Conservation (phyloP, 345 rosid genomes). For the Lepidium africanum region DNA sequence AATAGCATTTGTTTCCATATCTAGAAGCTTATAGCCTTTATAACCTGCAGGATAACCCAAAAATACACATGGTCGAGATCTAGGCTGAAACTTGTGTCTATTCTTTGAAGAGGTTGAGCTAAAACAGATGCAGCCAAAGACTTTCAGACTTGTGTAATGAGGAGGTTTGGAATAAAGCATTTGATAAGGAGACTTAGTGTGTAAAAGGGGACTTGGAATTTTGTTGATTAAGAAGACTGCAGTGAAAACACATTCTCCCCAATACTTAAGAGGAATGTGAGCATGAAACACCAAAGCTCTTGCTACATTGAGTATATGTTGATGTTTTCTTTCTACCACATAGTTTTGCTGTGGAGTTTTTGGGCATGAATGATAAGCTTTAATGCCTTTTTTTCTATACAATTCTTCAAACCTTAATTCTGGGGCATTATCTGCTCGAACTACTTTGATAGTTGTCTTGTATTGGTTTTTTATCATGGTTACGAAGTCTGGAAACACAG, state of each 20-base stretch:
- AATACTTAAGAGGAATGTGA: not conserved
- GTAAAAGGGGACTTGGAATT: accelerated
- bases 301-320: not conserved
- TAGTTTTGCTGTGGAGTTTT: not conserved
- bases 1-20: not conserved
- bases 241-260: not conserved
- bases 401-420: not conserved
- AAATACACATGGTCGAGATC: not conserved
- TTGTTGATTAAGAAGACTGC: not conserved
- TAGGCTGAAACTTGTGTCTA: not conserved
- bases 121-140: not conserved
- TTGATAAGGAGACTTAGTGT: not conserved
- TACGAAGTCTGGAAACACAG: not conserved
- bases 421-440: not conserved
- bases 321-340: not conserved
- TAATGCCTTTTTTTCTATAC: not conserved
- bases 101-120: not conserved
- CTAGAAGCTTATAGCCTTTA: not conserved
- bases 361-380: not conserved
- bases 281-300: not conserved
- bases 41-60: not conserved
- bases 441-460: not conserved
- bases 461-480: not conserved
- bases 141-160: not conserved
- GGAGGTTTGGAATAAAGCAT: accelerated